Evolutionary conservation across 192 early-diverging fungal species (phyloP).

Genomic region (Thamnidium elegans): DNA sequence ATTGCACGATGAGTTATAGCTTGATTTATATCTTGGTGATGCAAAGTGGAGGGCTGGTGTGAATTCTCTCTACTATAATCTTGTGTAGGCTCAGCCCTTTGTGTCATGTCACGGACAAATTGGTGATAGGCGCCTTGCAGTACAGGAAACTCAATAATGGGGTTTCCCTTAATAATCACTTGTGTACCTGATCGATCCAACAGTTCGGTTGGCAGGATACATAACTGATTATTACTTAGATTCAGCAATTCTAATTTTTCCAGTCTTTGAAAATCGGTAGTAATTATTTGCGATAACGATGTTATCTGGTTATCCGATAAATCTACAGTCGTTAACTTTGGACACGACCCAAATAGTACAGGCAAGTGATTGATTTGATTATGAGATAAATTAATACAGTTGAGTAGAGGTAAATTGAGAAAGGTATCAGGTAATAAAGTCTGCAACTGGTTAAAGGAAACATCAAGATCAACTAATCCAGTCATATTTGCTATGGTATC

Average conservation of each 20-base stretch:
- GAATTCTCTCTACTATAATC: background rate
- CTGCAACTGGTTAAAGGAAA: slow-evolving; percentile 2
- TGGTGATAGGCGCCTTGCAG: background rate
- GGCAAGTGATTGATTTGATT: background rate
- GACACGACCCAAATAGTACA: background rate
- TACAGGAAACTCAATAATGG: background rate
- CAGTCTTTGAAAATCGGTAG: background rate
- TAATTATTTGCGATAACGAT: background rate
- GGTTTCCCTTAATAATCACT: background rate
- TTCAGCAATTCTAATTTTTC: slow-evolving; percentile 2
- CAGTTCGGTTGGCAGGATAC: background rate
- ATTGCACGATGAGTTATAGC: too few relatives aligned
- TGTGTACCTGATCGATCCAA: slow-evolving; percentile 1
- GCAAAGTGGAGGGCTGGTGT: background rate
- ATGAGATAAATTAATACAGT: slow-evolving; percentile 3
- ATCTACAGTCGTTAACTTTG: background rate
- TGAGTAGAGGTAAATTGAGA: background rate
- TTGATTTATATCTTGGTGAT: background rate
- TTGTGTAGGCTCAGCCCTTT: background rate
- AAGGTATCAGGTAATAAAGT: background rate
- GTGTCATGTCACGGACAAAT: background rate
- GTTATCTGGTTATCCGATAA: slow-evolving; percentile 11
- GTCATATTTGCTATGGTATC: slow-evolving; percentile 1
- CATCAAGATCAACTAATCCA: background rate
- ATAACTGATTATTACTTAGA: slow-evolving; percentile 1